These are phyloP conservation scores for Nelumbo lutea DNA, from an alignment of 164 flowering plant genomes.

Conservation along the genomic window DNA sequence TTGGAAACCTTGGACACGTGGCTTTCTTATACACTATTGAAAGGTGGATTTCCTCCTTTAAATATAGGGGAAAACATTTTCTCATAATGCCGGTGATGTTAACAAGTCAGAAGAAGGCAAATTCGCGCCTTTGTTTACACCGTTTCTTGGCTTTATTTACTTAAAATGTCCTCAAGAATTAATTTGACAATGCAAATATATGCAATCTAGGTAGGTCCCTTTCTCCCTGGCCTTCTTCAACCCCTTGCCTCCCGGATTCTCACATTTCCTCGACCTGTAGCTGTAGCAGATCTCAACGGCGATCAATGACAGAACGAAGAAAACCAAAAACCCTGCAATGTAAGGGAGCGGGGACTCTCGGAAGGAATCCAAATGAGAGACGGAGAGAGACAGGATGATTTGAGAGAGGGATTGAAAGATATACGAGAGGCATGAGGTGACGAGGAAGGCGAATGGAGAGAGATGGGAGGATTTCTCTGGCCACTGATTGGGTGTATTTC, in stretches of 20 bases:
- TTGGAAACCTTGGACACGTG: too few species aligned
- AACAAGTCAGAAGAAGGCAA: too few species aligned
- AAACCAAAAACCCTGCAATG: conserved; percentile 28
- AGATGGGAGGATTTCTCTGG: conserved; percentile 8
- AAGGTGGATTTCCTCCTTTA: too few species aligned
- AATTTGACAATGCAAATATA: too few species aligned
- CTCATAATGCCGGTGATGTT: too few species aligned
- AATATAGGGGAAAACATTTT: too few species aligned
- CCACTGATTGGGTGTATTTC: too few species aligned
- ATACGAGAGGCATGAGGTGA: conserved; percentile 51
- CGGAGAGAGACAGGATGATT: background rate
- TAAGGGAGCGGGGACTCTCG: conserved; percentile 23
- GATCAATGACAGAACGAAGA: conserved; percentile 24
- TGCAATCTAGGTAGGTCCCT: too few species aligned
- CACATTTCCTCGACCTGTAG: conserved; percentile 49
- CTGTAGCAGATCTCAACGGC: conserved; percentile 43
- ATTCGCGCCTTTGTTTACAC: too few species aligned
- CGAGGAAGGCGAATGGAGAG: conserved; percentile 47
- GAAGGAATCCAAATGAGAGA: conserved; percentile 14
- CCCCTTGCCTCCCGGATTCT: conserved; percentile 54
- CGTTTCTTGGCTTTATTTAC: too few species aligned
- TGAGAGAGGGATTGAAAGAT: conserved; percentile 31
- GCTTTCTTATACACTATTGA: too few species aligned
- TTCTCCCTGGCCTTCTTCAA: conserved; percentile 72
- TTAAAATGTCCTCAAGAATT: too few species aligned